Base-by-base conservation (phyloP, 169 alveolate genomes). In the Plasmodium gonderi region DNA sequence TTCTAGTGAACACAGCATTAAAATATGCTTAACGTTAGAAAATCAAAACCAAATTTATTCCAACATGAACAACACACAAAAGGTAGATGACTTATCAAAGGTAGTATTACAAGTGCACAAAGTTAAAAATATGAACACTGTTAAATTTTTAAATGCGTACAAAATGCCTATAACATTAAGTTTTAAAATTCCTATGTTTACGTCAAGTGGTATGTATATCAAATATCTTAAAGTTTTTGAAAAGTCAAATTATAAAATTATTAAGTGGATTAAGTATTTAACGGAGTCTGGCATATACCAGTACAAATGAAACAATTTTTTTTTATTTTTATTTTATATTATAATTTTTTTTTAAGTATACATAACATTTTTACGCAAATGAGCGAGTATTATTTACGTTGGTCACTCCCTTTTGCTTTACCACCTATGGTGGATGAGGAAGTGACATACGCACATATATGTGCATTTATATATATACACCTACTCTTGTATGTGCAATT, bases 111-210 rank as follows among this genome's bases (percentile, higher is more conserved):
- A 82, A 49, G 82, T 82, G 12, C 80, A 82, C 64, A 82, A 69
- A 47, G 68, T 82, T 69, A 82, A 82, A 40, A 82, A 82, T 69
- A 82, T 82, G 92, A 82, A 82, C 64, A 82, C 92, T 5, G 92
- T 82, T 0, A 82, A 82, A 60, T 82, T 82, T 67, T 82, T 82
- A 82, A 82, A 82, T 29, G 64, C 92, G 12, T 82, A 82, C 51
- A 82, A 82, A 68, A 69, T 82, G 82, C 97, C 97, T 17, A 91
- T 95, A 31, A 93, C 93, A 44, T 29, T 95, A 26, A 74, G 90
- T 20, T 95, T 93, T 83, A 95, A 95, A 91, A 93, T 90, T 17
- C 96, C 97, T 31, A 91, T 91, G 95, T 95, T 65, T 31, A 92
- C 93, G 1, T 89, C 93, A 14, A 89, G 91, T 45, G 90, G 91